Base-by-base conservation (phyloP, 1,284 basidiomycete species). In the Acaromyces ingoldii region DNA sequence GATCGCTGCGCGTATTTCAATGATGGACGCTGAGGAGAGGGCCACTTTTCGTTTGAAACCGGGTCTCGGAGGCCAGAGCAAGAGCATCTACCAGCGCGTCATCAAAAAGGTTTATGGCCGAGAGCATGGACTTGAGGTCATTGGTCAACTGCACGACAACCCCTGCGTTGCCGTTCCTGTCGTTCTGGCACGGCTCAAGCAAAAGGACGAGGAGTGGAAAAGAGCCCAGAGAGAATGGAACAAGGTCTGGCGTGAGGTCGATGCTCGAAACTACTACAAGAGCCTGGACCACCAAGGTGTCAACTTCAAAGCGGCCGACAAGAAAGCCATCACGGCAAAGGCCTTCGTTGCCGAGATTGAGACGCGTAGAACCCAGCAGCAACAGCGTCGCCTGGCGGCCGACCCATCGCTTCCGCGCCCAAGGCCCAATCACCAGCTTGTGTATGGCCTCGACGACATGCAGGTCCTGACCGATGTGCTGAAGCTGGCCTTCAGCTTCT, bases 151-250 rank as follows among this genome's bases (percentile, higher is more conserved):
- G 53, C 91, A 97, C 77, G 93, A 98, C 53, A 88, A 85, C 66
- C 95, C 95, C 0, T 84, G 83, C 47, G 85, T 91, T 37, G 85
- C 93, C 0, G 85, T 97, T 6, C 92, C 93, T 2, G 89, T 98
- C 60, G 90, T 98, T 4, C 82, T 98, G 6, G 80, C 84, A 34
- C 84, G 95, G 13, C 81, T 99, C 54, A 93, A 91, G 80, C 85
- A 86, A 73, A 96, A 95, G 77, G 89, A 96, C 75, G 91, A 97
- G 63, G 95, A 99, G 75, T 98, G 95, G 95, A 86, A 90, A 75
- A 82, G 88, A 30, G 85, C 88, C 22, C 89, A 95, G 77, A 82
- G 92, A 48, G 93, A 97, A 76, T 98, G 91, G 91, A 91, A 88
- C 78, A 84, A 88, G 58, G 91, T 92, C 21, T 98, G 95, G 95